Conservation (phyloP, 192 early-diverging fungal genomes). For the Podila verticillata region DNA sequence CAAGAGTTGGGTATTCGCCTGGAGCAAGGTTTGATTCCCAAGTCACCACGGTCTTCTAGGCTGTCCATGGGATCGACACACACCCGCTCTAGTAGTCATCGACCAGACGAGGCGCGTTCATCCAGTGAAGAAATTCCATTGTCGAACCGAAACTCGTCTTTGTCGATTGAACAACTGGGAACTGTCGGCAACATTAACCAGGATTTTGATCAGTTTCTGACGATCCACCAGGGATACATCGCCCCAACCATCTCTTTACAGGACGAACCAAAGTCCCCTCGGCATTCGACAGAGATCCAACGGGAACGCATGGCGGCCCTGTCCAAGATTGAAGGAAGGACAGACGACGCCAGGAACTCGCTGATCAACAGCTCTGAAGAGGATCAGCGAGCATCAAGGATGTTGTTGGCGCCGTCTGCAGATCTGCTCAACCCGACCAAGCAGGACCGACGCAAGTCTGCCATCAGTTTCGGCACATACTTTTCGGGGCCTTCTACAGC, state of each 20-base stretch:
- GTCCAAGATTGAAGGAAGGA: neutral
- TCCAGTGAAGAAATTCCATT: neutral
- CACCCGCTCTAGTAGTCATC: neutral
- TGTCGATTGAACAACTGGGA: neutral
- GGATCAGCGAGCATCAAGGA: neutral
- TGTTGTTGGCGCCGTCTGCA: neutral
- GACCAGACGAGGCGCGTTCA: neutral
- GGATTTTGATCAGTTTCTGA: conserved; percentile 14
- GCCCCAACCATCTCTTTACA: neutral
- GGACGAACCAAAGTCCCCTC: neutral
- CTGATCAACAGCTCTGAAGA: neutral
- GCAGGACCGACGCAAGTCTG: conserved; percentile 43
- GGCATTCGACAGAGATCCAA: neutral
- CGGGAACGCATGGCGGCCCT: neutral
- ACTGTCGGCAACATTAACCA: neutral
- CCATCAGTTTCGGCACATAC: conserved; percentile 44
- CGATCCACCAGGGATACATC: neutral
- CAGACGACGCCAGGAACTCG: neutral
- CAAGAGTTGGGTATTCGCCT: neutral
- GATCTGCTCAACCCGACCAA: conserved; percentile 6
- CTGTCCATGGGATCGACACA: neutral
- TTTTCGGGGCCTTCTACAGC: conserved; percentile 16
- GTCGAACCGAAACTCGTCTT: neutral
- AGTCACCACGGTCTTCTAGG: neutral
- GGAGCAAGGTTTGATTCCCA: neutral